Evolutionary conservation across 345 rosid genomes (phyloP), one percentile per base, ranked within the genome.

Genomic region (Microthlaspi erraticum): DNA sequence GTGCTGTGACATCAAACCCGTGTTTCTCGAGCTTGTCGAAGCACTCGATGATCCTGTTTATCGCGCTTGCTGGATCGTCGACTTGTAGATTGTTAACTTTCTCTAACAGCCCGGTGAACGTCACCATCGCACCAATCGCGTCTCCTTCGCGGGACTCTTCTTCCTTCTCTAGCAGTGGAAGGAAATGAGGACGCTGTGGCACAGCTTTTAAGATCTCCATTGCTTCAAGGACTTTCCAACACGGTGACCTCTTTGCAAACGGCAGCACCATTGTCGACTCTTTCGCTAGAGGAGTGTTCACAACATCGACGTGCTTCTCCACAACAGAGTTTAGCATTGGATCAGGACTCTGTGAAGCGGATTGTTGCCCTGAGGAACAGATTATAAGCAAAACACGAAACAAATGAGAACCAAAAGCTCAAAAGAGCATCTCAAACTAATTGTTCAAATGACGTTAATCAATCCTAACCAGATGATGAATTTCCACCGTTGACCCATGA

Each of bases 81-180:
- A 72, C 66, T 19, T 63, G 72, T 64, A 88, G 52, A 7, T 60
- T 52, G 39, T 79, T 69, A 38, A 87, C 70, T 80, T 83, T 87
- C 41, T 91, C 91, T 7, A 82, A 70, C 78, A 91, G 78, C 58
- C 82, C 64, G 4, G 83, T 77, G 78, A 79, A 91, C 10, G 75
- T 87, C 42, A 88, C 88, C 93, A 85, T 87, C 26, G 80, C 58
- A 46, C 95, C 95, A 72, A 91, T 79, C 20, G 97, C 95, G 2
- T 82, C 60, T 53, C 97, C 97, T 84, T 91, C 97, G 12, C 92
- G 91, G 58, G 75, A 87, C 79, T 81, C 87, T 78, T 84, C 95
- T 73, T 77, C 86, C 20, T 76, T 82, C 39, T 81, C 82, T 20
- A 71, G 53, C 58, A 91, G 66, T 66, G 97, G 92, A 44, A 12